Evolutionary conservation across 257 asterid genomes (phyloP), one percentile per base, ranked within the genome.

Genomic region (Fraxinus excelsior): DNA sequence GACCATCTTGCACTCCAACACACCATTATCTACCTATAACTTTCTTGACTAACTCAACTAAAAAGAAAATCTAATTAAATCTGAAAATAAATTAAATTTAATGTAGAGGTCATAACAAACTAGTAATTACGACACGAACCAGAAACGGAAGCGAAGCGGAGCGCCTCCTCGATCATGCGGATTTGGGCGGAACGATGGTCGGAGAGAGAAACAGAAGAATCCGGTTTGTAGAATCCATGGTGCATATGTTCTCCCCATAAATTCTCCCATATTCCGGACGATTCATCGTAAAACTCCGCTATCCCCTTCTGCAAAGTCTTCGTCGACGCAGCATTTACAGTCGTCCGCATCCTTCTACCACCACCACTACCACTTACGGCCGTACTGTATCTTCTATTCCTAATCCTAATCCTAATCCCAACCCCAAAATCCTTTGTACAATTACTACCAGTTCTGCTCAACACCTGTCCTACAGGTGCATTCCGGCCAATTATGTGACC

Each of bases 241-340:
- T 96, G 99, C 98, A 93, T 93, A 82, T 96, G 99, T 77, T 93
- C 99, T 35, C 99, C 99, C 99, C 99, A 96, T 0, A 96, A 79
- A 56, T 89, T 86, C 86, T 96, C 99, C 99, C 98, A 93, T 21
- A 91, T 26, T 9, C 91, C 94, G 4, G 97, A 93, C 3, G 98
- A 93, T 76, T 93, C 91, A 65, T 96, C 97, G 82, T 96, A 96
- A 80, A 96, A 83, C 70, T 96, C 99, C 40, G 98, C 99, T n/a
- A 96, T 96, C 42, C 96, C 98, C 71, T 87, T 91, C 84, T 79
- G 85, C 87, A 96, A 67, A 13, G 7, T 86, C 75, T 78, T 90
- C 81, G 75, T 53, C 71, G 80, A 81, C 65, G 75, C 34, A 37
- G 77, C 83, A 56, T 77, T 62, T 25, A 73, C 26, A 3, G 31